Evolutionary conservation across 768 basidiomycete genomes (phyloP).

Genomic region (Termitomyces titanicus): DNA sequence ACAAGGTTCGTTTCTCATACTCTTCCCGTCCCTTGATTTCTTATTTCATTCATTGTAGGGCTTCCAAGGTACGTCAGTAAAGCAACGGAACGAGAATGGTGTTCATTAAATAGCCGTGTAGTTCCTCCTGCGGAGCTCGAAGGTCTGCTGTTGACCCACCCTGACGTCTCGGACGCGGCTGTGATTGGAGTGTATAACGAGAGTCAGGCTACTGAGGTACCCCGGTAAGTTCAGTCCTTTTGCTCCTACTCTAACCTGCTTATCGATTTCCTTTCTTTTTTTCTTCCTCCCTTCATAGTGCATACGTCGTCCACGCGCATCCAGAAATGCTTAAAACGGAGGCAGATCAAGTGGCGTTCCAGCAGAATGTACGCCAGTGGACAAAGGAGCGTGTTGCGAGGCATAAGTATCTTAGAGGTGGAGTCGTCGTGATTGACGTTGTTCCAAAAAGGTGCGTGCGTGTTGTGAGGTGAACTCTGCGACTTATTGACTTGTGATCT

Average conservation of each 20-base stretch:
- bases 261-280: neutral
- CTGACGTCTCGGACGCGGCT: constrained; percentile 72
- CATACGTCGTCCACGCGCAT: constrained; percentile 55
- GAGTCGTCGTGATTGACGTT: constrained; percentile 55
- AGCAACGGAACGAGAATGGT: too few relatives aligned
- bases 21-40: neutral
- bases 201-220: constrained; percentile 77
- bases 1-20: constrained; percentile 43
- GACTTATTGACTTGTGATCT: too few relatives aligned
- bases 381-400: constrained; percentile 61
- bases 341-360: constrained; percentile 40
- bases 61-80: constrained; percentile 58
- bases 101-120: constrained; percentile 19
- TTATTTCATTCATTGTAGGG: constrained; percentile 36
- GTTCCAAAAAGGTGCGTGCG: constrained; percentile 64
- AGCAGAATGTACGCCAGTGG: constrained; percentile 61
- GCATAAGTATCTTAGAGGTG: constrained; percentile 81
- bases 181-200: constrained; percentile 74
- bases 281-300: constrained; percentile 32
- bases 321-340: constrained; percentile 32
- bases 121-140: constrained; percentile 90
- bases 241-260: neutral
- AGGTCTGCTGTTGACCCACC: constrained; percentile 68
- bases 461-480: too few relatives aligned
- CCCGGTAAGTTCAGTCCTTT: constrained; percentile 43